Evolutionary conservation across 2,329 filamentous ascomycete species (phyloP), one percentile per base, ranked within the genome.

Genomic region (Trichoderma sp.): DNA sequence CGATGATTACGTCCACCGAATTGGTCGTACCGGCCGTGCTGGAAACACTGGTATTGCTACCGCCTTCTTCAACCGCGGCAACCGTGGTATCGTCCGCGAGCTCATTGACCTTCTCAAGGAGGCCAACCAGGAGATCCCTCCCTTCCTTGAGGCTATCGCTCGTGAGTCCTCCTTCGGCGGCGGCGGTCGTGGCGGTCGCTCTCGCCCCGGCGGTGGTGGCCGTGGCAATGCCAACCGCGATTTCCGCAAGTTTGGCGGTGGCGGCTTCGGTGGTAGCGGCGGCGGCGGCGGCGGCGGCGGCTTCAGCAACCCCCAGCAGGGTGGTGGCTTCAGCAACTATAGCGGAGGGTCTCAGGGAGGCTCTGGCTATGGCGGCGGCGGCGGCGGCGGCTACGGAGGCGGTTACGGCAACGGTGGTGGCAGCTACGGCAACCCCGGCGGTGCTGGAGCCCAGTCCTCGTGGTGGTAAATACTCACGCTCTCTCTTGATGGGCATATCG

Each of bases 1-100:
- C 81, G 97, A 98, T 82, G 97, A 98, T 86, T 99, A 99, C 81
- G 97, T 99, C 76, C 97, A 99, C 87, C 94, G 97, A 85, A 99
- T 99, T 82, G 97, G 97, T 93, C 97, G 97, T 96, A 99, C 97
- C 79, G 97, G 97, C 84, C 97, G 97, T 95, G 97, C 97, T 79
- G 97, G 97, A 85, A 99, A 99, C 90, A 98, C 96, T 81, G 97
- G 97, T 93, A 93, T 98, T 80, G 94, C 97, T 6, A 99, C 97
- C 80, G 97, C 97, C 75, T 99, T 99, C 91, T 98, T 99, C 93
- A 99, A 99, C 91, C 96, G 97, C 83, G 96, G 96, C 83, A 99
- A 99, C 90, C 95, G 97, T 82, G 97, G 97, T 87, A 95, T 99
- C 80, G 97, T 98, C 78, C 94, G 97, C 80, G 97, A 98, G 81